A percentile compares a stretch with the other conserved stretches of the same genome.
Evolutionary conservation across 2,329 filamentous ascomycete genomes (phyloP).

Genomic region (Tetracladium maxilliforme): DNA sequence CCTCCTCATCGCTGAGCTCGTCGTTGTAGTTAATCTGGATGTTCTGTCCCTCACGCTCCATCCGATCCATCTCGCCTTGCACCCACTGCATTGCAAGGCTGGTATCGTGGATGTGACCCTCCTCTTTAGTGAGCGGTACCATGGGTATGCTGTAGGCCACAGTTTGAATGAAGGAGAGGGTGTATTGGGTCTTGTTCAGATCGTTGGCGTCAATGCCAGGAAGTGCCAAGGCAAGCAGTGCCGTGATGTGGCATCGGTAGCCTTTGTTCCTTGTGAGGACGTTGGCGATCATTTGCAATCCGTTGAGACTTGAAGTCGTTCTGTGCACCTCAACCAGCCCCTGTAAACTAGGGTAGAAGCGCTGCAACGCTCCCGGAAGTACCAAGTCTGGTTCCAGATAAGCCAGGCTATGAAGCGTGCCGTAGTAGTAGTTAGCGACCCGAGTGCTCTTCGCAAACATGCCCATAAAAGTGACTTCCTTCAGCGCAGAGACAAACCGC

Average conservation of each 20-base stretch:
- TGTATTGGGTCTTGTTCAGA: conserved; percentile 88
- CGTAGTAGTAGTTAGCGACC: conserved; percentile 82
- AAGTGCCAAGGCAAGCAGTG: conserved; percentile 77
- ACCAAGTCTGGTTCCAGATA: conserved; percentile 87
- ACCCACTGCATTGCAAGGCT: conserved; percentile 84
- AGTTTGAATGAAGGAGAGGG: conserved; percentile 86
- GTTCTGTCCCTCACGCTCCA: conserved; percentile 77
- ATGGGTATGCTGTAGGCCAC: conserved; percentile 95
- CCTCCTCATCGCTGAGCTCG: conserved; percentile 72
- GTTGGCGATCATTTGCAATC: conserved; percentile 81
- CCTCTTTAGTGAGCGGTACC: conserved; percentile 59
- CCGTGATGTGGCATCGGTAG: conserved; percentile 93
- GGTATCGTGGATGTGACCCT: conserved; percentile 55
- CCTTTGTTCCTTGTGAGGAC: conserved; percentile 87
- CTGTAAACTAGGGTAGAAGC: conserved; percentile 94
- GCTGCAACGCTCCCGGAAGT: conserved; percentile 80
- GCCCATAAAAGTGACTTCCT: conserved; percentile 95
- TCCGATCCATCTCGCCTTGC: conserved; percentile 80
- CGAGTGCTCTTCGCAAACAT: conserved; percentile 92
- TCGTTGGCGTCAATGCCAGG: conserved; percentile 98
- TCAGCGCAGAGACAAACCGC: conserved; percentile 77
- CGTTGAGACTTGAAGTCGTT: conserved; percentile 84
- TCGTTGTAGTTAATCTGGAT: conserved; percentile 74
- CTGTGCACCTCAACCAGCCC: conserved; percentile 94
- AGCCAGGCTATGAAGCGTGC: conserved; percentile 75